Base-by-base conservation (phyloP, 805 yeast genomes). In the Wickerhamomyces bovis region DNA sequence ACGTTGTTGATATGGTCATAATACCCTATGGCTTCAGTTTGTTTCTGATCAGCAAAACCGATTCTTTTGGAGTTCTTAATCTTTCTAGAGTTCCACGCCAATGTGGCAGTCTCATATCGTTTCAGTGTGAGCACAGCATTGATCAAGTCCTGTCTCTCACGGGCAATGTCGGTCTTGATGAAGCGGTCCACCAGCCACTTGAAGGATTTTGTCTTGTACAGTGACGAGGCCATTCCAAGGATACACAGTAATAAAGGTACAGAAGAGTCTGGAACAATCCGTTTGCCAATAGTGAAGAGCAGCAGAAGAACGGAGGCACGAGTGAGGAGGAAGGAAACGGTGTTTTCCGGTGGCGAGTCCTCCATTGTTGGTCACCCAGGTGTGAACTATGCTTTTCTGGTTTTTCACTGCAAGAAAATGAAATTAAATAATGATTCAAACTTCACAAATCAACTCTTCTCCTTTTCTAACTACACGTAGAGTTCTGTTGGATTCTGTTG, bases 11-110 rank as follows among this genome's bases (percentile, higher is more conserved):
- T 62, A 53, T 85, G 80, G 19, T 68, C 64, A 25, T 73, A 51
- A 66, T 85, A 81, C 0, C 83, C 82, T 1, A 76, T 69, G 21
- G 72, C 64, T 11, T 67, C 69, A 21, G 80, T 79, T 28, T 78
- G 60, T 13, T 70, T 64, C 56, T 81, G 86, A 52, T 82, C 88
- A 44, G 76, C 65, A 70, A 76, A 70, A 5, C 75, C 59, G 75
- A 83, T 67, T 53, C 70, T 54, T 50, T 71, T 72, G 60, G 69
- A 73, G 35, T 73, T 57, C 19, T 64, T 61, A 25, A 73, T 62
- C 43, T 77, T 67, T 42, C 73, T 61, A 42, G 74, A 75, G 50
- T 76, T 79, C 71, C 74, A 64, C 3, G 60, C 60, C 36, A 67
- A 63, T 6, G 75, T 65, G 39, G 71, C 66, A 2, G 48, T 35